Conservation (phyloP, 2,329 filamentous ascomycete genomes). For the Lachnellula suecica region DNA sequence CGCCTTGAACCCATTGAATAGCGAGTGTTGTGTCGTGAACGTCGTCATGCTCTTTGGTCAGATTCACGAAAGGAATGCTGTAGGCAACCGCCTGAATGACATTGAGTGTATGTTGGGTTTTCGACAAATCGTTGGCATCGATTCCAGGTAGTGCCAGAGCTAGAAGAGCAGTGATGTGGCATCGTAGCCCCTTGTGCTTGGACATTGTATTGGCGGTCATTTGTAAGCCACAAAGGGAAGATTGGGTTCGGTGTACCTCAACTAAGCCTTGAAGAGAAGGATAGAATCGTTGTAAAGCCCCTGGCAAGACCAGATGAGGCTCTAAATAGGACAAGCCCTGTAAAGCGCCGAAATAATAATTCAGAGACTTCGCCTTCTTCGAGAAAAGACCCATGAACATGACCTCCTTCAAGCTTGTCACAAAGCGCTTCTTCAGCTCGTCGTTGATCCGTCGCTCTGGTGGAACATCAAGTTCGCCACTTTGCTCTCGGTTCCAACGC, state of each 20-base stretch:
- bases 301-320: constrained; percentile 86
- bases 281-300: constrained; percentile 93
- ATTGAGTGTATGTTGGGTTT: constrained; percentile 90
- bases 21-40: constrained; percentile 75
- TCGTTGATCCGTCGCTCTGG: constrained; percentile 75
- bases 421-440: constrained; percentile 84
- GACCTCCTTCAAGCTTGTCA: constrained; percentile 84
- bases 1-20: constrained; percentile 88
- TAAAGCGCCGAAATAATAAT: constrained; percentile 85
- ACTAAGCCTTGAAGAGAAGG: constrained; percentile 95
- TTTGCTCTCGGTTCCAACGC: constrained; percentile 94
- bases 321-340: constrained; percentile 90
- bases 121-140: constrained; percentile 95
- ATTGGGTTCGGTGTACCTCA: constrained; percentile 94
- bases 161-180: constrained; percentile 91
- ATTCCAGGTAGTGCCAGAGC: constrained; percentile 92
- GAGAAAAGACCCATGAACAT: constrained; percentile 98
- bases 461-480: constrained; percentile 85
- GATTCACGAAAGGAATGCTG: constrained; percentile 86
- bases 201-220: constrained; percentile 91
- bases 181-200: constrained; percentile 91
- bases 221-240: constrained; percentile 87
- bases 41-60: constrained; percentile 67
- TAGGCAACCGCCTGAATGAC: constrained; percentile 96
- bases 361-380: constrained; percentile 89